A percentile compares a stretch with the other conserved stretches of the same genome.
Evolutionary conservation across 768 basidiomycete genomes (phyloP).

Genomic region (Boletus pseudopeckii): DNA sequence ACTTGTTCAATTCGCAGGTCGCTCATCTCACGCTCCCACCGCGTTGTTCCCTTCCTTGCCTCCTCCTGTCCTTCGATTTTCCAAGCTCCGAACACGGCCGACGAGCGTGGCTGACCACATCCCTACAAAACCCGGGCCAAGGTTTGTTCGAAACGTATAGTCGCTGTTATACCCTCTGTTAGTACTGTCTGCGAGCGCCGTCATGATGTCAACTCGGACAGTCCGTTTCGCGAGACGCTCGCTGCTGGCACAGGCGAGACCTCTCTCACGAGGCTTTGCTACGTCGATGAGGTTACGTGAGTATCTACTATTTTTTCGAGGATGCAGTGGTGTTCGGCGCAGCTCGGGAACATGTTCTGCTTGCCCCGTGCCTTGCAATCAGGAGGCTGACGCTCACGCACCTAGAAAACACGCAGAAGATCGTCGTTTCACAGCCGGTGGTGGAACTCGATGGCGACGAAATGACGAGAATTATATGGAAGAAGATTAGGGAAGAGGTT

Average conservation of each 20-base stretch:
- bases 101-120: slow-evolving; percentile 9
- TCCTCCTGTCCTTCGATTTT: neutral
- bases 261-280: slow-evolving; percentile 27
- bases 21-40: slow-evolving; percentile 24
- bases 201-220: slow-evolving; percentile 21
- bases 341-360: neutral
- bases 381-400: slow-evolving; percentile 1
- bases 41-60: slow-evolving; percentile 14
- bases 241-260: slow-evolving; percentile 20
- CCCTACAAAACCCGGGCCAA: slow-evolving; percentile 17
- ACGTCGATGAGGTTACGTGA: slow-evolving; percentile 29
- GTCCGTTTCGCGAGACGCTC: slow-evolving; percentile 26
- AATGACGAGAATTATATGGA: slow-evolving; percentile 99
- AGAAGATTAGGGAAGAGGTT: slow-evolving; percentile 94
- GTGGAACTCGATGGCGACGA: slow-evolving; percentile 98
- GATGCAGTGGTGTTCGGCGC: neutral
- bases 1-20: neutral
- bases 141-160: slow-evolving; percentile 3
- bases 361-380: neutral
- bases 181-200: neutral
- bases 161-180: slow-evolving; percentile 13
- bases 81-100: slow-evolving; percentile 22
- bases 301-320: slow-evolving; percentile 10
- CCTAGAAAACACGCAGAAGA: slow-evolving; percentile 44
- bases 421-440: slow-evolving; percentile 82